Evolutionary conservation across 495 filamentous ascomycete species (phyloP), one percentile per base, ranked within the genome.

Genomic region (Penicillium bovifimosum): DNA sequence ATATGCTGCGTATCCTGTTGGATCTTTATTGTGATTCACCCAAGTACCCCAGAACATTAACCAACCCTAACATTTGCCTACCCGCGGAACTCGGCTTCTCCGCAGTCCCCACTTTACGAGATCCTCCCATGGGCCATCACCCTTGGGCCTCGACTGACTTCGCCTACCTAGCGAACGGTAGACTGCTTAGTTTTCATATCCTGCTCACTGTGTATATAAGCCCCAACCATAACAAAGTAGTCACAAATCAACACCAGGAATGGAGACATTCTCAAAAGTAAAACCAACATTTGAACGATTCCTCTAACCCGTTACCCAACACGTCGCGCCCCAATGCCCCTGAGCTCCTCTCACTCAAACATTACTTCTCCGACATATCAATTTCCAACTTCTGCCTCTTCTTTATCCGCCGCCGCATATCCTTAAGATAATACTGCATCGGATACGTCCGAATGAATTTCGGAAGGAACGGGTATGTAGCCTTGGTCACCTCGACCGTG

Each of bases 391-490:
- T 24, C 32, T 34, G 9, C 32, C 13, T 10, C 32, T 34, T 34
- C 11, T 34, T 34, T 1, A 34, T 10, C 13, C 69, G 55, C 9
- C 51, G 53, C 32, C 71, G 57, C 71, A 74, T 74, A 36, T 74
- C 71, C 54, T 61, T 67, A 59, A 71, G 28, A 50, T 74, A 74
- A 35, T 67, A 69, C n/a, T 47, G 34, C 51, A 65, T 63, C 0
- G 67, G 66, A 54, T 63, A 71, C 1, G 64, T 70, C 5, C 68
- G 62, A 16, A 73, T 39, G 6, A 31, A 50, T 32, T 50, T 59
- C 9, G 71, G 71, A 16, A 68, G 31, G 20, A 41, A 35, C 6
- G 66, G 65, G 38, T 74, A 74, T 2, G 52, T 58, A 7, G 47
- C 55, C 18, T 54, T 67, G 0, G 60, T 58, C 2, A 72, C 6